Conservation (phyloP, 805 yeast genomes). For the Brettanomyces nanus region DNA sequence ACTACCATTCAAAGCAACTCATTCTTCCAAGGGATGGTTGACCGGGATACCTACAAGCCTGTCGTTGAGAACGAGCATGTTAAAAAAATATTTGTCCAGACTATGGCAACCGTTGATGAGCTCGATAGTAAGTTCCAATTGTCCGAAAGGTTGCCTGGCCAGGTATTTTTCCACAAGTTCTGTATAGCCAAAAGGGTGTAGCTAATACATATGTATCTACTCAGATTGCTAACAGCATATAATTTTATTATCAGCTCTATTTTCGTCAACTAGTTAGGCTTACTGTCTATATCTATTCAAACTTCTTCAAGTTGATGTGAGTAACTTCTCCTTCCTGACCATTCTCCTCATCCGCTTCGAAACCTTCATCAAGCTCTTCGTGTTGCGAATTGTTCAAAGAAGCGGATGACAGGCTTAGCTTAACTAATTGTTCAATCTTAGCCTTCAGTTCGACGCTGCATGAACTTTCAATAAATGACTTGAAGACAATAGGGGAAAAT, state of each 20-base stretch:
- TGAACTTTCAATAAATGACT: slow-evolving; percentile 29
- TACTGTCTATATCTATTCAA: slow-evolving; percentile 30
- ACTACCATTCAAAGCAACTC: neutral
- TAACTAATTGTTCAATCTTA: slow-evolving; percentile 36
- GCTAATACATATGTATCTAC: too few relatives aligned
- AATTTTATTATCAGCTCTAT: too few relatives aligned
- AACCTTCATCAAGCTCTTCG: too few relatives aligned
- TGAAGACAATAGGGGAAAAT: slow-evolving; percentile 39
- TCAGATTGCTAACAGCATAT: too few relatives aligned
- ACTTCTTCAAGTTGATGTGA: slow-evolving; percentile 46
- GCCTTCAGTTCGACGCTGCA: slow-evolving; percentile 34
- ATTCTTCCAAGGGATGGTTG: neutral
- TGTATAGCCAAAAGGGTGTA: slow-evolving; percentile 9
- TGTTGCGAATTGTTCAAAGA: too few relatives aligned
- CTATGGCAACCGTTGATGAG: neutral
- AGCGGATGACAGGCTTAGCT: slow-evolving; percentile 10
- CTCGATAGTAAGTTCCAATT: neutral
- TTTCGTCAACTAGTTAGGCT: too few relatives aligned
- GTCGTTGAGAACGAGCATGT: neutral
- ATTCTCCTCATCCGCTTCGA: neutral
- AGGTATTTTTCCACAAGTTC: slow-evolving; percentile 5
- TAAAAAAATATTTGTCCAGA: neutral
- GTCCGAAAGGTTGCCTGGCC: slow-evolving; percentile 5
- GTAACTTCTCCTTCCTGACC: slow-evolving; percentile 10
- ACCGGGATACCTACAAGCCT: neutral